phyloP scores from a whole-genome alignment of 1,139 yeast genomes.

The Candida sanyaensis region DNA sequence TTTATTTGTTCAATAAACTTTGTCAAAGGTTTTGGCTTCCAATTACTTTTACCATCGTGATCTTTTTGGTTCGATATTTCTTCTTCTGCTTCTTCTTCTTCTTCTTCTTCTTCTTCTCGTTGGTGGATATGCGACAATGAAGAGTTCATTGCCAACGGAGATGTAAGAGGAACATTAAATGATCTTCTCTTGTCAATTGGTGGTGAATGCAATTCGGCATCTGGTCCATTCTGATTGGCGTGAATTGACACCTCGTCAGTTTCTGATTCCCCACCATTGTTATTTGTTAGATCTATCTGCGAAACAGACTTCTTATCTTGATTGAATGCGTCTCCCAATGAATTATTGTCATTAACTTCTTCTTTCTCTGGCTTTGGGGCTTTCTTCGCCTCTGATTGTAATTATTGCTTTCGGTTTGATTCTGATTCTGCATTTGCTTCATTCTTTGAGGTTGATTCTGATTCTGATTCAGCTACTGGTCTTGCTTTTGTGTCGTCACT shows the following conservation, averaged over 20 bases:
- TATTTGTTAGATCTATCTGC: no score
- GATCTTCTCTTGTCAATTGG: background rate
- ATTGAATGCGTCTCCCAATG: no score
- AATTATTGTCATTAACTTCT: no score
- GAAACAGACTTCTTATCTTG: no score
- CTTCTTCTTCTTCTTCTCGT: background rate
- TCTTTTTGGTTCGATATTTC: background rate
- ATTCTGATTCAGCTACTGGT: background rate
- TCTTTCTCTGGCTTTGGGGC: no score
- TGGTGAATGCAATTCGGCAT: background rate
- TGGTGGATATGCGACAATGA: conserved; percentile 6
- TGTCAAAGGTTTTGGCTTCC: conserved; percentile 11
- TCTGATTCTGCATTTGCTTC: background rate
- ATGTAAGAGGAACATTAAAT: conserved; percentile 8
- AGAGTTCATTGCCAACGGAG: conserved; percentile 15
- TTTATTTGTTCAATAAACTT: conserved; percentile 26
- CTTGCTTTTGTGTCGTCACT: no score
- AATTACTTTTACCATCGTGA: background rate
- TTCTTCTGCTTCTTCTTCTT: conserved; percentile 1
- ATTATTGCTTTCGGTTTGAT: no score
- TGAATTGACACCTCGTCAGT: background rate
- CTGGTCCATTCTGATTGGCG: background rate
- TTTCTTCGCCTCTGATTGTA: no score
- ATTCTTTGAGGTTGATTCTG: no score
- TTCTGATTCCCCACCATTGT: background rate